Conservation (phyloP, 2,329 filamentous ascomycete genomes). For the Fusarium sp. region DNA sequence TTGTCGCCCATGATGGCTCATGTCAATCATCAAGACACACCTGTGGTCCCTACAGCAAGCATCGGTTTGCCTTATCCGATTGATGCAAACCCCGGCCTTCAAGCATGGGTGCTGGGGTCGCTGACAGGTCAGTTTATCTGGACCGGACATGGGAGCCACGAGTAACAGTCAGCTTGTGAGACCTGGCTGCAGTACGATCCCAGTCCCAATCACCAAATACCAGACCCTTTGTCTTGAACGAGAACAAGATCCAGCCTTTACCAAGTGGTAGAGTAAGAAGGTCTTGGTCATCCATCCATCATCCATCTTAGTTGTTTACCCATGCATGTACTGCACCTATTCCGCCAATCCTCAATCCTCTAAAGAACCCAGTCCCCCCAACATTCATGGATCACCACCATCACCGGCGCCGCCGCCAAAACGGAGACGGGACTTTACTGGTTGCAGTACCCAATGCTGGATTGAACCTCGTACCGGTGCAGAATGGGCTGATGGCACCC, state of each 20-base stretch:
- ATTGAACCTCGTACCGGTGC: slow-evolving; percentile 36
- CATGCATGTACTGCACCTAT: slow-evolving; percentile 30
- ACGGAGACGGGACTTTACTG: slow-evolving; percentile 25
- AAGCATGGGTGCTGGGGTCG: slow-evolving; percentile 39
- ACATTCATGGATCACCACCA: slow-evolving; percentile 22
- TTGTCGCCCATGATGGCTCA: slow-evolving; percentile 31
- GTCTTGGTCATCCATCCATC: slow-evolving; percentile 18
- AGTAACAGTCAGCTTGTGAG: slow-evolving; percentile 43
- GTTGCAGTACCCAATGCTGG: slow-evolving; percentile 19
- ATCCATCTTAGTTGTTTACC: slow-evolving; percentile 24
- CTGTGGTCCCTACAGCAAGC: slow-evolving; percentile 34
- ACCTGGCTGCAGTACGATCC: slow-evolving; percentile 26
- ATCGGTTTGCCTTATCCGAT: slow-evolving; percentile 27
- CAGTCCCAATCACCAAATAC: slow-evolving; percentile 8
- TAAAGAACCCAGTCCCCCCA: slow-evolving; percentile 23
- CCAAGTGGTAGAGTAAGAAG: slow-evolving; percentile 10
- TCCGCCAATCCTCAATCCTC: slow-evolving; percentile 46
- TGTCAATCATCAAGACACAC: slow-evolving; percentile 40
- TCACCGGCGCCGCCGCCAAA: slow-evolving; percentile 33
- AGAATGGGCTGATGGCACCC: slow-evolving; percentile 42
- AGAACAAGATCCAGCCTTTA: not conserved
- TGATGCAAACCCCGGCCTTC: slow-evolving; percentile 38
- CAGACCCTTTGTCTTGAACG: slow-evolving; percentile 31
- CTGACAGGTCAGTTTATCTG: slow-evolving; percentile 45
- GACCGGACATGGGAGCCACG: slow-evolving; percentile 49